Percentiles rank a stretch among this genome's conserved stretches.
Conservation (phyloP, 2,329 filamentous ascomycete genomes). For the Fusarium sp. region DNA sequence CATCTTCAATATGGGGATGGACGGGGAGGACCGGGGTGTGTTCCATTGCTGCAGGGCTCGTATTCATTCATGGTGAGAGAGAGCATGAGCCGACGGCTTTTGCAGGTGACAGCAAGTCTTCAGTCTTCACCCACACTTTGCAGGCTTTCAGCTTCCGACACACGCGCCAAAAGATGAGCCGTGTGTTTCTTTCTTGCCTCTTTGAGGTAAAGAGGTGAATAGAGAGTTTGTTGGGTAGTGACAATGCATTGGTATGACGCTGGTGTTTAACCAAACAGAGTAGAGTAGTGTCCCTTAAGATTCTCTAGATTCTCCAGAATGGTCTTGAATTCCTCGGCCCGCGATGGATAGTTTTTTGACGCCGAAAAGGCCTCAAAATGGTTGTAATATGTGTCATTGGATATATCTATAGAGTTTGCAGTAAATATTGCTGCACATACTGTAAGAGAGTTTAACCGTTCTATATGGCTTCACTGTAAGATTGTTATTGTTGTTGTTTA, state of each 20-base stretch:
- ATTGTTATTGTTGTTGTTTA: constrained; percentile 26
- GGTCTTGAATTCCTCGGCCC: constrained; percentile 5
- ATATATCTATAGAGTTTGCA: background rate
- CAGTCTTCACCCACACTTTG: background rate
- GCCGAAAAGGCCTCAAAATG: background rate
- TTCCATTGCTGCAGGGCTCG: constrained; percentile 28
- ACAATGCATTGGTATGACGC: constrained; percentile 24
- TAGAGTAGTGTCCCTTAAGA: constrained; percentile 3
- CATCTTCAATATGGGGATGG: constrained; percentile 9
- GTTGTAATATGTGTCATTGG: background rate
- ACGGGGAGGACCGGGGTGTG: constrained; percentile 3
- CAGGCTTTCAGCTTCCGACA: constrained; percentile 33
- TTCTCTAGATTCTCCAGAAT: constrained; percentile 1
- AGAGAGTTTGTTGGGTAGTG: constrained; percentile 30
- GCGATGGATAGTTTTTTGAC: background rate
- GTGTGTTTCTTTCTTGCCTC: constrained; percentile 14
- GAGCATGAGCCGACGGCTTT: constrained; percentile 32
- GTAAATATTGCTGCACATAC: background rate
- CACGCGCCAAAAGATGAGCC: constrained; percentile 40
- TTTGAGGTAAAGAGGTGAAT: constrained; percentile 9
- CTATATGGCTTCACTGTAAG: background rate
- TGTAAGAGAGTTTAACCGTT: background rate
- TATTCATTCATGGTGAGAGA: constrained; percentile 40
- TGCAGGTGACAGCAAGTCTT: constrained; percentile 38
- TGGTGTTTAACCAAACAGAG: constrained; percentile 24